Conservation (phyloP, 495 filamentous ascomycete genomes). For the Aspergillus affinis region DNA sequence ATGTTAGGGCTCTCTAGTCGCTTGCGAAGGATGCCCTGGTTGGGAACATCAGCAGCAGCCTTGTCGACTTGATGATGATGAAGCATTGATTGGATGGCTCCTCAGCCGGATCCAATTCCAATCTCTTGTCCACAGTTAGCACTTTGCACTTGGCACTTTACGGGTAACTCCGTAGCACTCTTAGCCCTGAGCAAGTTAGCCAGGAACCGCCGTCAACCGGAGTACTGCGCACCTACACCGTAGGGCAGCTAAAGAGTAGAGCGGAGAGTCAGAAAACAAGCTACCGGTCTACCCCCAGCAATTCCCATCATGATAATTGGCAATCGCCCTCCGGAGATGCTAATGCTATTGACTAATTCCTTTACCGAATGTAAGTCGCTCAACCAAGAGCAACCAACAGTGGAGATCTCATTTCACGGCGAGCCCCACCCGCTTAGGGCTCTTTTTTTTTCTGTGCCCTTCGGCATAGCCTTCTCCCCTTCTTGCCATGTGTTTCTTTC, state of each 20-base stretch:
- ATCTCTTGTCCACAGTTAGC: background rate
- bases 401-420: slow-evolving; percentile 25
- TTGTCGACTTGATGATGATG: background rate
- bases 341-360: background rate
- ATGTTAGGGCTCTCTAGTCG: background rate
- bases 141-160: too few species aligned
- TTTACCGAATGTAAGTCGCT: background rate
- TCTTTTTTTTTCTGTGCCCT: slow-evolving; percentile 12
- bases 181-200: background rate
- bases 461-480: slow-evolving; percentile 2
- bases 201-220: background rate
- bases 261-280: background rate
- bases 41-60: background rate
- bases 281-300: background rate
- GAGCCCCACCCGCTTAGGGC: slow-evolving; percentile 13
- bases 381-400: slow-evolving; percentile 11
- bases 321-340: background rate
- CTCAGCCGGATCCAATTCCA: background rate
- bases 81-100: background rate
- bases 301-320: background rate
- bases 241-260: background rate
- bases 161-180: too few species aligned
- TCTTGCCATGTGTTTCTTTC: slow-evolving; percentile 15
- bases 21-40: background rate
- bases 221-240: background rate